phyloP scores from a whole-genome alignment of 352 stramenopile genomes.

The Phytophthora uliginosa region DNA sequence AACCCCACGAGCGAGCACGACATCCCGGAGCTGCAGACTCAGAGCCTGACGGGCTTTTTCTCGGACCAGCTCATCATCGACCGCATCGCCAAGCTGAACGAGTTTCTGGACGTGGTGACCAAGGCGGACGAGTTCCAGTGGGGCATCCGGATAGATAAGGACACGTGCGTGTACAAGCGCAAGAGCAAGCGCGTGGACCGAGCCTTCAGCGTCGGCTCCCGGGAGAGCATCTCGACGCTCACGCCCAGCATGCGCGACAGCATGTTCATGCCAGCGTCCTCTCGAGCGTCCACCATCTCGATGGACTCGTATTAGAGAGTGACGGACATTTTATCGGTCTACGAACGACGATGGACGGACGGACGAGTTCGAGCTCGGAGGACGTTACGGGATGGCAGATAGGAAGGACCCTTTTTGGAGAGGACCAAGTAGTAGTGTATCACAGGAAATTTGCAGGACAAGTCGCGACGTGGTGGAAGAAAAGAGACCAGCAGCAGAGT shows the following conservation, averaged over 20 bases:
- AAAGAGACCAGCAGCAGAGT: background rate
- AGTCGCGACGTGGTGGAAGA: slow-evolving; percentile 7
- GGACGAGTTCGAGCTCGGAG: no score
- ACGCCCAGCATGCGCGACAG: slow-evolving; percentile 81
- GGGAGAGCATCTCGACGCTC: slow-evolving; percentile 86
- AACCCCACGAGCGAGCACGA: slow-evolving; percentile 79
- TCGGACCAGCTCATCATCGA: slow-evolving; percentile 89
- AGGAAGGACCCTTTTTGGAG: slow-evolving; percentile 22
- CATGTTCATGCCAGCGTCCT: slow-evolving; percentile 67
- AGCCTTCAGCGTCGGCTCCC: slow-evolving; percentile 68
- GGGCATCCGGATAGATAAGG: slow-evolving; percentile 92
- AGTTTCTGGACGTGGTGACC: slow-evolving; percentile 88
- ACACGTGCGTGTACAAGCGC: slow-evolving; percentile 91
- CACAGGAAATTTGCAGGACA: slow-evolving; percentile 36
- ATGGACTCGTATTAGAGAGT: slow-evolving; percentile 59
- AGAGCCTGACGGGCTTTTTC: slow-evolving; percentile 86
- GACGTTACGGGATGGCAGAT: background rate
- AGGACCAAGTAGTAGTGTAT: slow-evolving; percentile 48
- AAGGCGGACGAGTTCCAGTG: slow-evolving; percentile 90
- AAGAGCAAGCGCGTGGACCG: slow-evolving; percentile 84
- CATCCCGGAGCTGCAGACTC: slow-evolving; percentile 86
- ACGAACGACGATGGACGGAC: background rate
- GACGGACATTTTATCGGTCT: background rate
- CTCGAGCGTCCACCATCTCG: slow-evolving; percentile 78
- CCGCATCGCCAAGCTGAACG: slow-evolving; percentile 88